These are phyloP conservation scores for Acanthamoeba sp. DNA, from an alignment of 208 protist genomes.

Conservation along the genomic window DNA sequence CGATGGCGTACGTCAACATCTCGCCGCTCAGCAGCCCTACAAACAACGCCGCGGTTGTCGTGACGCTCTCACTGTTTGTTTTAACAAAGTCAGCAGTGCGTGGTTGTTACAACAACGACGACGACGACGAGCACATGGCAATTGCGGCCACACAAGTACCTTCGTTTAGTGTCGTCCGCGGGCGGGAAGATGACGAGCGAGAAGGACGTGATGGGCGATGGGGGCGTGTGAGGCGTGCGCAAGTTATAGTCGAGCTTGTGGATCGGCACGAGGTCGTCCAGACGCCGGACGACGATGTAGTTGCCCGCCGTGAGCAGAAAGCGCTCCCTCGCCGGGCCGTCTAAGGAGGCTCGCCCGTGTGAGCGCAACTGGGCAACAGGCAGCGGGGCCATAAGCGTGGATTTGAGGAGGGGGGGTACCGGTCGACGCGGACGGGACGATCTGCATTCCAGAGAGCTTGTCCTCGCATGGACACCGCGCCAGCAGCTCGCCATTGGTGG, in stretches of 20 bases:
- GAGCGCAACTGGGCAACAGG: not conserved
- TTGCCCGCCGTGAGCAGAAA: conserved; percentile 31
- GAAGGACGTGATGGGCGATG: conserved; percentile 49
- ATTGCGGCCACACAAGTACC: not conserved
- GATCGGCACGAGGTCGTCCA: conserved; percentile 51
- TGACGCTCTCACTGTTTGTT: conserved; percentile 7
- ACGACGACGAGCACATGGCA: too few relatives aligned
- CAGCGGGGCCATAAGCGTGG: not conserved
- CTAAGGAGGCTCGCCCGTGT: too few relatives aligned
- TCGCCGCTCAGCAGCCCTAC: conserved; percentile 47
- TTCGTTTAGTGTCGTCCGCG: conserved; percentile 22
- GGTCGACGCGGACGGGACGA: not conserved
- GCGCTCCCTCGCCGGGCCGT: conserved; percentile 7
- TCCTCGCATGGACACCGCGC: conserved; percentile 48
- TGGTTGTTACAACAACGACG: not conserved
- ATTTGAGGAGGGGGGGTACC: not conserved
- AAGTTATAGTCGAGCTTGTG: conserved; percentile 64
- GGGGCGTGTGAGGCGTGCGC: conserved; percentile 9
- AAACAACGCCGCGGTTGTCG: not conserved
- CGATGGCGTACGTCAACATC: conserved; percentile 32
- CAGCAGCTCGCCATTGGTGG: conserved; percentile 21
- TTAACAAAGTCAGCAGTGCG: too few relatives aligned
- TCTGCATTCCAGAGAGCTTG: conserved; percentile 46
- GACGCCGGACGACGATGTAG: conserved; percentile 12
- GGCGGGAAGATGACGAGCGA: not conserved